Conservation (phyloP, 1,284 basidiomycete species). For the Dichomitus squalens region DNA sequence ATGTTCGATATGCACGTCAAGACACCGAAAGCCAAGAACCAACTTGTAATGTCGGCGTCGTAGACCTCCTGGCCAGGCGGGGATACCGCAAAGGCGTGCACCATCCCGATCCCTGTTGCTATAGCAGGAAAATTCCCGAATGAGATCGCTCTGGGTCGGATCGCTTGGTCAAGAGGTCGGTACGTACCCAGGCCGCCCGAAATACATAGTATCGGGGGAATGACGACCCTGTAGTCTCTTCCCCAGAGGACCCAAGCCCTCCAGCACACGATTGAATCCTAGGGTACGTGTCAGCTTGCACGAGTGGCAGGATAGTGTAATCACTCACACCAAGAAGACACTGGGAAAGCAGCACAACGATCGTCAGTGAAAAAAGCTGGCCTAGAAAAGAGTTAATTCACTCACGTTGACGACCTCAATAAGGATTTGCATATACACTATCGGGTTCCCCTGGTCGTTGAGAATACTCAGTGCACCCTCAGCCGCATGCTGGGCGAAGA, state of each 20-base stretch:
- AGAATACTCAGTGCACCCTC: background rate
- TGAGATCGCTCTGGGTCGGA: background rate
- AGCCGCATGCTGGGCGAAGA: constrained; percentile 4
- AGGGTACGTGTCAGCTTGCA: too few relatives aligned
- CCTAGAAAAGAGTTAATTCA: background rate
- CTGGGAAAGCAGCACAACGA: background rate
- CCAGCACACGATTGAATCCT: constrained; percentile 10
- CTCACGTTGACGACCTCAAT: constrained; percentile 8
- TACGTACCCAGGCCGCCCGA: background rate
- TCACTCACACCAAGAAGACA: background rate
- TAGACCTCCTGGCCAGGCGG: background rate
- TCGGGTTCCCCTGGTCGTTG: background rate
- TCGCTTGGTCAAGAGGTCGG: too few relatives aligned
- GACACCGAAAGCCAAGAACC: constrained; percentile 2
- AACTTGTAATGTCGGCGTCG: background rate
- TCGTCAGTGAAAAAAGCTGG: background rate
- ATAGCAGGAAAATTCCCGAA: background rate
- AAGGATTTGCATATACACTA: constrained; percentile 1
- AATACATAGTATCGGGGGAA: background rate
- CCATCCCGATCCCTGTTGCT: background rate
- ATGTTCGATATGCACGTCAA: constrained; percentile 5
- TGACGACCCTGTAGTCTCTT: background rate
- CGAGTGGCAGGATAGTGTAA: too few relatives aligned
- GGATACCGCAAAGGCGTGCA: background rate
- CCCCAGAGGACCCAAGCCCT: constrained; percentile 5